phyloP scores from a whole-genome alignment of 495 filamentous ascomycete species.

The Penicillium bialowiezense region DNA sequence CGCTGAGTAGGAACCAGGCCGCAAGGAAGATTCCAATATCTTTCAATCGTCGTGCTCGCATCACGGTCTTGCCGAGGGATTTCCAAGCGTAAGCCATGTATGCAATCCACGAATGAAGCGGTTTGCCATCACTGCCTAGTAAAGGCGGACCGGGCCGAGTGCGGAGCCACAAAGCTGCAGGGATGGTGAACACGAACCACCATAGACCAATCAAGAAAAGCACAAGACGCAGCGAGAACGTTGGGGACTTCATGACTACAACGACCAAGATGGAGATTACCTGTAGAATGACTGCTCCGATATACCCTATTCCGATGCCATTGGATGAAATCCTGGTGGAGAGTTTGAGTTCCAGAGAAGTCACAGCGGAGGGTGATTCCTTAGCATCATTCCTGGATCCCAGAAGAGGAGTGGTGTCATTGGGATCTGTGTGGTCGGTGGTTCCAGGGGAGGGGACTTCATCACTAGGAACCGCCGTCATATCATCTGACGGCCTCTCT shows the following conservation, averaged over 20 bases:
- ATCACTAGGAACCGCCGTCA: constrained; percentile 1
- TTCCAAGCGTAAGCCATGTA: constrained; percentile 84
- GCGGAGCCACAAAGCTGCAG: constrained; percentile 85
- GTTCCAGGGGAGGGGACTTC: constrained; percentile 25
- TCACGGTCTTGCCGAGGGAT: constrained; percentile 74
- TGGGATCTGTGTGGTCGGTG: background rate
- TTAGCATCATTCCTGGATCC: constrained; percentile 1
- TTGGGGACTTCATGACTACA: constrained; percentile 65
- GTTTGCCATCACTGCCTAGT: constrained; percentile 32
- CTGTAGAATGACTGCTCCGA: constrained; percentile 77
- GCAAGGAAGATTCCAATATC: constrained; percentile 85
- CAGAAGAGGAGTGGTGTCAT: constrained; percentile 39
- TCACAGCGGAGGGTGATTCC: constrained; percentile 15
- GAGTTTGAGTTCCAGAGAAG: constrained; percentile 65
- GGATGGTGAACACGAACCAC: constrained; percentile 92
- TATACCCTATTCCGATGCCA: constrained; percentile 89
- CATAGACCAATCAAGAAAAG: constrained; percentile 86
- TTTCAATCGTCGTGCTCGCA: constrained; percentile 73
- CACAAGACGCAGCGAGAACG: constrained; percentile 75
- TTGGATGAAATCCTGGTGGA: constrained; percentile 84
- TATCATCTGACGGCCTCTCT: background rate
- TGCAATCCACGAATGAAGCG: constrained; percentile 44
- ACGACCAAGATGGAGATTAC: constrained; percentile 72
- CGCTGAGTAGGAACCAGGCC: constrained; percentile 92
- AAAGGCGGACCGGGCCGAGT: constrained; percentile 86